Evolutionary conservation across 2,329 filamentous ascomycete species (phyloP), one percentile per base, ranked within the genome.

Genomic region (Bimuria novae-zelandiae): DNA sequence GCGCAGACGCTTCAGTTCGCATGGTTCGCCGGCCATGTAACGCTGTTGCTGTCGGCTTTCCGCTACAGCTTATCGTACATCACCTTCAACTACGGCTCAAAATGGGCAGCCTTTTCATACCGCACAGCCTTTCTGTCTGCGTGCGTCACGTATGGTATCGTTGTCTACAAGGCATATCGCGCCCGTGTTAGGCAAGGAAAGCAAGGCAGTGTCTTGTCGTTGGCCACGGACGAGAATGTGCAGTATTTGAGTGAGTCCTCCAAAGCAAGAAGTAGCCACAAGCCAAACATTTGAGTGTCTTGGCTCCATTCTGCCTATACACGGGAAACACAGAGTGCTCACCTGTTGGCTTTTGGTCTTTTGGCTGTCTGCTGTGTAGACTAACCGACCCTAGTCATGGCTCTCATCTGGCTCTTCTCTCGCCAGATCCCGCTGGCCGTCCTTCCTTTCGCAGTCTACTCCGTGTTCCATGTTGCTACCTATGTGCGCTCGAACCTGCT

Each of bases 81-180:
- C 53, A 88, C 89, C 69, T 89, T 97, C 82, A 95, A 96, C 82
- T 92, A 86, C 75, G 89, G 89, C 73, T 87, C 86, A 52, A 78
- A 84, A 71, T 85, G 86, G 80, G 92, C 93, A 42, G 82, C 84
- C 62, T 87, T 94, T 75, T 89, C 89, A 52, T 99, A 99, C 80
- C 92, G 94, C 68, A 84, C 88, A 49, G 90, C 92, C 52, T 99
- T 99, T 75, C 63, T 97, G 64, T 88, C 92, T 2, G 94, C 94
- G 5, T 91, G 92, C 42, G 85, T 86, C 44, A 97, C 94, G 10
- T 99, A 99, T 76, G 93, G 94, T 62, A 97, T 99, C 63, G 94
- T 99, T 44, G 93, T 99, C 57, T 97, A 96, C 83, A 99, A 99
- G 85, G 92, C 91, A 53, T 90, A 92, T 80, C 87, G 92, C 62